These are phyloP conservation scores for Toxoplasma gondii DNA, from an alignment of 169 alveolate genomes.

Conservation along the genomic window DNA sequence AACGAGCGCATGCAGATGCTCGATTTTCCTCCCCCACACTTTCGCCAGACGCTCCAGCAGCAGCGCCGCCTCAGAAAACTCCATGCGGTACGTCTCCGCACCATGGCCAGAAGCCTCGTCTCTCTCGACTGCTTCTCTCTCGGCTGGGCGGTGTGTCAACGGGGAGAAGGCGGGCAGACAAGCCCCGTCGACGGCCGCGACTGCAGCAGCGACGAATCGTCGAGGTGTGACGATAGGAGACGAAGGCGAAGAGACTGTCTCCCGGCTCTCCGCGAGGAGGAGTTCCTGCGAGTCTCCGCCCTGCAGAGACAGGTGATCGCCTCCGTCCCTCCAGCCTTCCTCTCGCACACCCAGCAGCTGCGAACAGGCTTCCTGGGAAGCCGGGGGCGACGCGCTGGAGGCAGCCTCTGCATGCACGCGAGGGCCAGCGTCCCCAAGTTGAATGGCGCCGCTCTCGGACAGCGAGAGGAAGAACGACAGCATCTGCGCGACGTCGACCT, in stretches of 20 bases:
- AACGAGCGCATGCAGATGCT: conserved; percentile 50
- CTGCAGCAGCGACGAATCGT: neutral
- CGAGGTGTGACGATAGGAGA: neutral
- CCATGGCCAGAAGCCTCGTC: neutral
- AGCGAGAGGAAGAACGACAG: neutral
- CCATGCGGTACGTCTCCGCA: conserved; percentile 27
- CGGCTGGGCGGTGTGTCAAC: no score
- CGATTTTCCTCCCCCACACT: conserved; percentile 49
- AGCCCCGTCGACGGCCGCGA: neutral
- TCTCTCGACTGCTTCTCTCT: no score
- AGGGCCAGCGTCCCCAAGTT: neutral
- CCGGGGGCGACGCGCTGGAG: no score
- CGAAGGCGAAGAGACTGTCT: neutral
- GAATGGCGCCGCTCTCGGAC: neutral
- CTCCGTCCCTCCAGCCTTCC: no score
- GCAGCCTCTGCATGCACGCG: no score
- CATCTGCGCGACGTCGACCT: neutral
- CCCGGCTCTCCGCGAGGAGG: neutral
- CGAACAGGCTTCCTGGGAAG: no score
- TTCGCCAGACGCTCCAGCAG: conserved; percentile 42
- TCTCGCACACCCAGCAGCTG: neutral
- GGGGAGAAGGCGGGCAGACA: no score
- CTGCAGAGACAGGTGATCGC: no score
- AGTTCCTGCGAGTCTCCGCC: no score
- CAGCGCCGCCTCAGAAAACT: conserved; percentile 52